Evolutionary conservation across 2,329 filamentous ascomycete species (phyloP), one percentile per base, ranked within the genome.

Genomic region (Xylaria hypoxylon): DNA sequence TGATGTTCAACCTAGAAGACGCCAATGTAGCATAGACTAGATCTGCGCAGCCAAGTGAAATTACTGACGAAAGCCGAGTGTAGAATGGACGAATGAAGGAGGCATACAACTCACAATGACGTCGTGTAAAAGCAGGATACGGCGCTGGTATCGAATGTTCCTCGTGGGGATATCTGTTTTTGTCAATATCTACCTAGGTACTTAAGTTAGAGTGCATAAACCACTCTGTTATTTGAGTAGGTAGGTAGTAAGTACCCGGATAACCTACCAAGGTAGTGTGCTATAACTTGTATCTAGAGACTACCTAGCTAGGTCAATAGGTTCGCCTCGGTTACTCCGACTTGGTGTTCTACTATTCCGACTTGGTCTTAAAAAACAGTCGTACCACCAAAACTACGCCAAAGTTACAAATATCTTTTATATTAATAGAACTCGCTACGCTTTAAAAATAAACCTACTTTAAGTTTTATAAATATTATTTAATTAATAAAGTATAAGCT

Each of bases 61-160:
- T 44, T 31, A 22, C 65, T 68, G 65, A 68, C 65, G 65, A 61
- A 52, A 33, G 62, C 65, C 65, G 53, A 67, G 64, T n/a, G 47
- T 26, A n/a, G 53, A 59, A 56, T 31, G n/a, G 45, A 13, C 44
- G 28, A 13, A 38, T 31, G 50, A 33, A 40, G 38, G 38, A 31
- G 5, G 24, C 17, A 47, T 61, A 6, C 7, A 51, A 31, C n/a
- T 50, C 11, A 40, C 35, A 50, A 68, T 68, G 65, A 68, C 65
- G 65, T 68, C 17, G 40, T 45, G 22, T 31, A 55, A 55, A 35
- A 28, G 38, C 22, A 45, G 7, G 22, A 28, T 40, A 22, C 15
- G 10, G 7, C 8, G 8, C 6, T 51, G n/a, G 31, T 53, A 42
- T 26, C n/a, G n/a, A n/a, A n/a, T n/a, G n/a, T n/a, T 28, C 15